These are phyloP conservation scores for Picochlorum sp. DNA, from an alignment of 139 green algal genomes.

Conservation along the genomic window DNA sequence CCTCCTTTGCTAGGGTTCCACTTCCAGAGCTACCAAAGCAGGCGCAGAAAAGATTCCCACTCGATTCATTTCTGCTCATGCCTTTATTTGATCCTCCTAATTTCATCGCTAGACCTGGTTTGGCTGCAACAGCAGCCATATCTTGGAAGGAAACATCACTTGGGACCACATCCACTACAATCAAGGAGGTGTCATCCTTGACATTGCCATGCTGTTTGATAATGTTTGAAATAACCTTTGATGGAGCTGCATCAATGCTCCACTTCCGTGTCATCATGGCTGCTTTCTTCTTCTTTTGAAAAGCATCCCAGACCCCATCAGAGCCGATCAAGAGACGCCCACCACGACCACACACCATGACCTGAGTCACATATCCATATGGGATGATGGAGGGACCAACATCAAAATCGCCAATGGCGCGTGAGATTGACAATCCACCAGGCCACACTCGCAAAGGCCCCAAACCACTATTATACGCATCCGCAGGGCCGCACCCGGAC, in stretches of 20 bases:
- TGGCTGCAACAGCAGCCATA: constrained; percentile 5
- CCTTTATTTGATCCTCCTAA: not conserved
- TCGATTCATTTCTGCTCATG: not conserved
- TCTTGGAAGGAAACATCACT: constrained; percentile 32
- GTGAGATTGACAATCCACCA: constrained; percentile 76
- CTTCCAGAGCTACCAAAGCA: too few species aligned
- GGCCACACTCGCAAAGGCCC: constrained; percentile 85
- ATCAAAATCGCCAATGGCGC: constrained; percentile 81
- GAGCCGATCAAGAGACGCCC: constrained; percentile 70
- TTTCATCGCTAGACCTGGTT: not conserved
- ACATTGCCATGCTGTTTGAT: constrained; percentile 35
- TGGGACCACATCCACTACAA: constrained; percentile 71
- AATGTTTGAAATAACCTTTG: constrained; percentile 30
- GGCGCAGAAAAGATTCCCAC: too few species aligned
- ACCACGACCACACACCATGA: constrained; percentile 47
- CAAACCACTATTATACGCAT: constrained; percentile 39
- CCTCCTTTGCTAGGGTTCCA: too few species aligned
- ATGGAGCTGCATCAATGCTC: constrained; percentile 19
- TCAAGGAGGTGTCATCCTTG: constrained; percentile 72
- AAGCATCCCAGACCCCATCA: constrained; percentile 86
- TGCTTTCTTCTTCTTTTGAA: constrained; percentile 42
- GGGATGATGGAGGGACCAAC: constrained; percentile 67
- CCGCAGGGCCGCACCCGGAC: constrained; percentile 18
- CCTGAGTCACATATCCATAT: constrained; percentile 75
- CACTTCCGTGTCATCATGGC: constrained; percentile 26